phyloP scores from a whole-genome alignment of 768 basidiomycete genomes.

The Panaeolus papilionaceus region DNA sequence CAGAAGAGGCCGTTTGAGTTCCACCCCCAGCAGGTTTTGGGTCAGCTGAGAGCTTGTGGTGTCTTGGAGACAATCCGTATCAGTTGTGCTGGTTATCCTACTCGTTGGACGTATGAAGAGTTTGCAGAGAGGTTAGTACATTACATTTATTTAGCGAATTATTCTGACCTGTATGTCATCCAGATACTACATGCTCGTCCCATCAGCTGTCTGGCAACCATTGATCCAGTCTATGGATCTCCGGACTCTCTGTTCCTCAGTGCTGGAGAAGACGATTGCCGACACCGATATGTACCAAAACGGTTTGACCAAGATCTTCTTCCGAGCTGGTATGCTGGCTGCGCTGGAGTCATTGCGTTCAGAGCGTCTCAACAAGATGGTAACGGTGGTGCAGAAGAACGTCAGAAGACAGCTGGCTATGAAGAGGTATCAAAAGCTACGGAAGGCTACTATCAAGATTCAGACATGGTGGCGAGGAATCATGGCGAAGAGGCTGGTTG shows the following conservation, averaged over 20 bases:
- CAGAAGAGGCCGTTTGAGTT: conserved; percentile 97
- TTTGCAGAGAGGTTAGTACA: conserved; percentile 90
- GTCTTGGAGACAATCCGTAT: conserved; percentile 99
- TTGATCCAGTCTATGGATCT: conserved; percentile 86
- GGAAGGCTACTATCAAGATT: conserved; percentile 78
- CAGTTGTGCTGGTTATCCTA: conserved; percentile 98
- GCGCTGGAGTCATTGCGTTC: conserved; percentile 91
- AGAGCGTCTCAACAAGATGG: conserved; percentile 86
- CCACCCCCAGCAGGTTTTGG: conserved; percentile 91
- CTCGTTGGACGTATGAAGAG: conserved; percentile 97
- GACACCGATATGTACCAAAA: conserved; percentile 97
- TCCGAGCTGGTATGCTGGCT: conserved; percentile 98
- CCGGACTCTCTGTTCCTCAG: conserved; percentile 78
- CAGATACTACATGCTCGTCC: conserved; percentile 97
- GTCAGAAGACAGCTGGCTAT: conserved; percentile 87
- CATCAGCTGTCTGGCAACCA: conserved; percentile 84
- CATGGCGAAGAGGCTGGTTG: conserved; percentile 73
- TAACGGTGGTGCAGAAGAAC: conserved; percentile 98
- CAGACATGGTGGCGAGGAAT: conserved; percentile 97
- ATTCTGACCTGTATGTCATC: conserved; percentile 17
- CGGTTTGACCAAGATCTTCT: conserved; percentile 98
- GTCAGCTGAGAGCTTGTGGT: conserved; percentile 96
- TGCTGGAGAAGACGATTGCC: conserved; percentile 85
- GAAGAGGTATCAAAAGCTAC: conserved; percentile 76
- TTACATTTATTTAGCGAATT: conserved; percentile 1